Conservation (phyloP, 2,329 filamentous ascomycete genomes). For the Penicillium sp. region DNA sequence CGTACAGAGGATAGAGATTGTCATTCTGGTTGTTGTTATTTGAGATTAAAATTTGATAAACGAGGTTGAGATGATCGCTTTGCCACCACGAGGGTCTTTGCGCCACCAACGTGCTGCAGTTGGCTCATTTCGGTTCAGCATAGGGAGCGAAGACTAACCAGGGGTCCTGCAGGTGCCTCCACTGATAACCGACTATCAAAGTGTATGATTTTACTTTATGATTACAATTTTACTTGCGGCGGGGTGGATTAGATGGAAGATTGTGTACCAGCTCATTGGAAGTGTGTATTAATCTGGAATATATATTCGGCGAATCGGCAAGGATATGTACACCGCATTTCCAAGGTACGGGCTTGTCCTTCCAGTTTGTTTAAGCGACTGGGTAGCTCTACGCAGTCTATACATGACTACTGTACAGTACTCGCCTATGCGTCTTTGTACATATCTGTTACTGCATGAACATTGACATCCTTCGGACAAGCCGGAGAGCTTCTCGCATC, state of each 20-base stretch:
- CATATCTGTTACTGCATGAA: neutral
- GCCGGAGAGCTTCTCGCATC: neutral
- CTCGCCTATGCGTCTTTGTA: neutral
- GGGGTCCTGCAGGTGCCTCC: neutral
- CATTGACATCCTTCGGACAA: neutral
- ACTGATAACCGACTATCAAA: neutral
- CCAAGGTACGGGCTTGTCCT: neutral
- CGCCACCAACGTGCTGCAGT: neutral
- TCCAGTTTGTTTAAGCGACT: neutral
- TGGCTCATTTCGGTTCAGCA: constrained; percentile 7
- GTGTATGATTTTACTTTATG: neutral
- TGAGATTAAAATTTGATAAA: neutral
- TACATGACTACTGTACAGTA: neutral
- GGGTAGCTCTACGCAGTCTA: neutral
- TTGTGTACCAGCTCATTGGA: neutral
- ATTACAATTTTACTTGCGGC: neutral
- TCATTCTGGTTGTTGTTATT: neutral
- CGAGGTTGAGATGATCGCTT: neutral
- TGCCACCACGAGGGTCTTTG: constrained; percentile 6
- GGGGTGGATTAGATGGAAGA: neutral
- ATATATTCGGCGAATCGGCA: neutral
- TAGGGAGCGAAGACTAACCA: neutral
- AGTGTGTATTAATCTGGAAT: neutral
- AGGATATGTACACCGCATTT: constrained; percentile 7
- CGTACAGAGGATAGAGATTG: neutral